Base-by-base conservation (phyloP, 164 flowering plant species). In the Aristolochia contorta region DNA sequence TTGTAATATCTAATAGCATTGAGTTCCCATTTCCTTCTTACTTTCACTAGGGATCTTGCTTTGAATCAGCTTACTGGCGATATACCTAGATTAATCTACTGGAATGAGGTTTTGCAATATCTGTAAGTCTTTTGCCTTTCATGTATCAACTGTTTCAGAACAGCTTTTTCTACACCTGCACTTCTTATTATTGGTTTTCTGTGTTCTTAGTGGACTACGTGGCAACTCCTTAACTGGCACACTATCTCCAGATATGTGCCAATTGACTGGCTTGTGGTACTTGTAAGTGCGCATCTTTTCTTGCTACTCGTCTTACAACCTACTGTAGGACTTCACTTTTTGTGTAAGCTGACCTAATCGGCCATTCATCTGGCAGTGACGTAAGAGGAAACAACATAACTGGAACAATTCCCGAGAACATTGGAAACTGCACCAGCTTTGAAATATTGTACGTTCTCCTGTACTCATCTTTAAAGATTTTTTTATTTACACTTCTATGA, bases 351-450 rank as follows among this genome's bases (percentile, higher is more conserved):
- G 43, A 37, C 43, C 43, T 3, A 10, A 37, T 37, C 10, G 9
- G 43, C 12, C 7, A 32, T 37, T 37, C 43, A 37, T 37, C 48
- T 61, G 64, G 22, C 78, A 92, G 96, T 74, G 98, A 92, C 75
- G 91, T 92, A 12, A 65, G 96, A 59, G 91, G 89, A n/a, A 92
- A 92, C 66, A 83, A 87, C 60, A 59, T 92, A 12, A 79, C 87
- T 62, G 98, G 98, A 16, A 65, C 79, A 0, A 92, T 92, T 25
- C 98, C 98, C 2, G 85, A 84, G 8, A 84, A 64, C 77, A 89
- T 92, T 67, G 98, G 98, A 16, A 92, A 92, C 67, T 92, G 98
- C 60, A 92, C 98, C 37, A 89, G 96, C 70, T 89, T 87, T 66
- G 91, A 89, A 65, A 87, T 92, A 53, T 56, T 92, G 98, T 92